Percentiles rank a stretch among this genome's conserved stretches.
Conservation (phyloP, 2,329 filamentous ascomycete genomes). For the Aspergillus ustus region DNA sequence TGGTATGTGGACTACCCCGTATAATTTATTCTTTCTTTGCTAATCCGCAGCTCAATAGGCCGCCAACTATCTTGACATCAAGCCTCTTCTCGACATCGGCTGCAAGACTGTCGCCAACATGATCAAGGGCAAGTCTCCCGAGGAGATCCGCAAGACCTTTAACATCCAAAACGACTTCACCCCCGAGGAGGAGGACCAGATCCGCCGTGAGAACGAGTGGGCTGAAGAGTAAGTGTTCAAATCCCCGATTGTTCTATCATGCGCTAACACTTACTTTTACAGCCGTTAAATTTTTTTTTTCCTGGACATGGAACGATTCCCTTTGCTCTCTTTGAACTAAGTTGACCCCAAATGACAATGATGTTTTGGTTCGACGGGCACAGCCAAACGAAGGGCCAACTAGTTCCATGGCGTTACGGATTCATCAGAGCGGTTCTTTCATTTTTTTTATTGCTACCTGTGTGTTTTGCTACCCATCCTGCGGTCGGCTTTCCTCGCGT, state of each 20-base stretch:
- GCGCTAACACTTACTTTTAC: constrained; percentile 17
- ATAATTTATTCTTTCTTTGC: neutral
- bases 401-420: constrained; percentile 29
- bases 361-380: constrained; percentile 4
- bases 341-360: constrained; percentile 2
- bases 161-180: constrained; percentile 99
- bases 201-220: constrained; percentile 89
- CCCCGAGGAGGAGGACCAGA: constrained; percentile 98
- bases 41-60: constrained; percentile 59
- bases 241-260: neutral
- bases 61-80: constrained; percentile 98
- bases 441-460: constrained; percentile 4
- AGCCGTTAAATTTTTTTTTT: constrained; percentile 55
- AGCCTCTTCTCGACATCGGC: constrained; percentile 93
- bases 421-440: constrained; percentile 23
- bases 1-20: constrained; percentile 63
- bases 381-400: constrained; percentile 14
- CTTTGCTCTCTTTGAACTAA: constrained; percentile 11
- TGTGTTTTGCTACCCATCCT: constrained; percentile 6
- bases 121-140: constrained; percentile 99
- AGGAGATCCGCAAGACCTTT: constrained; percentile 99
- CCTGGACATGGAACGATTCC: neutral
- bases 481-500: neutral
- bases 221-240: constrained; percentile 69
- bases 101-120: constrained; percentile 99